Evolutionary conservation across 805 yeast genomes (phyloP).

Genomic region (Kodamaea fukazawae): DNA sequence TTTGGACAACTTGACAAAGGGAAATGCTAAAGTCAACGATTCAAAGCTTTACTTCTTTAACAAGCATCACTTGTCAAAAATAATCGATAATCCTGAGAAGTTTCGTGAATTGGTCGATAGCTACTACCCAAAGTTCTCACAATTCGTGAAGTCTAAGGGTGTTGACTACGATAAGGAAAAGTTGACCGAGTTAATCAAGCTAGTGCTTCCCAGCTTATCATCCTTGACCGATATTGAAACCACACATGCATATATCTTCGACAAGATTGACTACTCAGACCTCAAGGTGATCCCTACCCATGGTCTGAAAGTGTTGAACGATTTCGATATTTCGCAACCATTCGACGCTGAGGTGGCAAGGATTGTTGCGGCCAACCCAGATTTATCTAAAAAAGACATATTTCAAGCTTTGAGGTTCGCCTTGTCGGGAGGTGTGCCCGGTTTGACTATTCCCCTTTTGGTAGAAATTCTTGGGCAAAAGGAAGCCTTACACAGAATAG

Average conservation of each 20-base stretch:
- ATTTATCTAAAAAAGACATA: conserved; percentile 36
- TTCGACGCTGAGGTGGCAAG: conserved; percentile 15
- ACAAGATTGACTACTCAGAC: conserved; percentile 31
- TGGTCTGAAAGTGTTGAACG: conserved; percentile 15
- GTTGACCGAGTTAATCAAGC: conserved; percentile 38
- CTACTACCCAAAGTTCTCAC: conserved; percentile 19
- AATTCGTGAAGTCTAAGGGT: conserved; percentile 8
- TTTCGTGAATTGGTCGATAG: conserved; percentile 37
- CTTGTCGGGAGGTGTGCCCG: conserved; percentile 66
- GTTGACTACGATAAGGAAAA: conserved; percentile 25
- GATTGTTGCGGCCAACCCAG: conserved; percentile 4
- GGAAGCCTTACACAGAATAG: conserved; percentile 29
- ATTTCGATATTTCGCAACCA: conserved; percentile 13
- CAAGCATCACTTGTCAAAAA: conserved; percentile 56
- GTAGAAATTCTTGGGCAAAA: conserved; percentile 52
- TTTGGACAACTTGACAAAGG: conserved; percentile 76
- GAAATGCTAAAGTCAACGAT: conserved; percentile 88
- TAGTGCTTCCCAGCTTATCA: conserved; percentile 49
- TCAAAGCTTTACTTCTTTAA: conserved; percentile 75
- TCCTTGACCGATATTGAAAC: conserved; percentile 51
- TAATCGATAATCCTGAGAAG: conserved; percentile 36
- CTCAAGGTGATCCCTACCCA: conserved; percentile 12
- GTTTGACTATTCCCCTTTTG: conserved; percentile 61
- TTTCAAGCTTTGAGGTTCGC: conserved; percentile 66
- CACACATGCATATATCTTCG: conserved; percentile 50